Percentiles rank a stretch among this genome's conserved stretches.
Conservation (phyloP, 2,329 filamentous ascomycete genomes). For the Phialocephala subalpina region DNA sequence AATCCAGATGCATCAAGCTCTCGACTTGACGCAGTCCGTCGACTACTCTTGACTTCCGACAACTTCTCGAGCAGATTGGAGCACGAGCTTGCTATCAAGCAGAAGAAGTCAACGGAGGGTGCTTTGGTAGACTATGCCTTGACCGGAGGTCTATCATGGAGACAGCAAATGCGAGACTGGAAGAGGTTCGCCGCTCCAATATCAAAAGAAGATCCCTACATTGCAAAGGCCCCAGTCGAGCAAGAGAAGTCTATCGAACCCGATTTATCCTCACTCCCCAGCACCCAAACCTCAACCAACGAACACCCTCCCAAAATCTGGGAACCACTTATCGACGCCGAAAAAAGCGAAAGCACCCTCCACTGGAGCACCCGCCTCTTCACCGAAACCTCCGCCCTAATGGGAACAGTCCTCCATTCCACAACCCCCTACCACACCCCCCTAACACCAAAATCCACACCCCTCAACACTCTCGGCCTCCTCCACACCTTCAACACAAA, state of each 20-base stretch:
- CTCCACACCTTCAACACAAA: conserved; percentile 24
- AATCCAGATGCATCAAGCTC: conserved; percentile 17
- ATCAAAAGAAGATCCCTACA: conserved; percentile 14
- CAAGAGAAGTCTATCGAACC: background rate
- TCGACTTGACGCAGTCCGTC: conserved; percentile 33
- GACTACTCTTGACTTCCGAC: conserved; percentile 37
- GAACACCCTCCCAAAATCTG: background rate
- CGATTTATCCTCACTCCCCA: background rate
- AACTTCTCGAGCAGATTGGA: conserved; percentile 27
- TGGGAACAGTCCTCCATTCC: conserved; percentile 37
- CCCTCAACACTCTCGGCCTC: background rate
- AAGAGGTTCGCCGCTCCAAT: conserved; percentile 40
- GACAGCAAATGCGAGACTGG: conserved; percentile 40
- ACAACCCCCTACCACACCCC: background rate
- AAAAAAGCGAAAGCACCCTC: background rate
- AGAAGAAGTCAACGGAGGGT: conserved; percentile 15
- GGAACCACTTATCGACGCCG: background rate
- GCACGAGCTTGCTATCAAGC: conserved; percentile 30
- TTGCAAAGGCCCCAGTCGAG: background rate
- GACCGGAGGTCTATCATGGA: conserved; percentile 39
- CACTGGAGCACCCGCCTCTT: conserved; percentile 29
- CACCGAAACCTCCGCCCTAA: conserved; percentile 36
- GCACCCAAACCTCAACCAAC: background rate
- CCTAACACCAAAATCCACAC: background rate
- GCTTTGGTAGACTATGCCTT: conserved; percentile 32